Evolutionary conservation across 148 eudicot genomes (phyloP).

Genomic region (Chenopodium album): DNA sequence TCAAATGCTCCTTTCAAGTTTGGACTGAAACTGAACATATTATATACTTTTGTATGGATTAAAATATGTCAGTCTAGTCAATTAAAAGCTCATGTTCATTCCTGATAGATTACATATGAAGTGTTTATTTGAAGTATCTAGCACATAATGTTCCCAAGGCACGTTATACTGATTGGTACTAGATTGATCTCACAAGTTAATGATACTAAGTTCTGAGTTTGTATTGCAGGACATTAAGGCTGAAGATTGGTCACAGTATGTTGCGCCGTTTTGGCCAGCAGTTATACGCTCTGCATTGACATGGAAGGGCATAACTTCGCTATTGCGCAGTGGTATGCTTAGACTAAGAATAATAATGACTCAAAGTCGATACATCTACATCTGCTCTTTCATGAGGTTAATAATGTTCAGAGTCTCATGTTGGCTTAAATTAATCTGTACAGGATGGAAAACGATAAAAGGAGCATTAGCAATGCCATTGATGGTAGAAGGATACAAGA

Average conservation of each 20-base stretch:
- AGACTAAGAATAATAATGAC: background rate
- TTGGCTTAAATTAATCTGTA: background rate
- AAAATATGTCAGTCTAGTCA: background rate
- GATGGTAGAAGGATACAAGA: constrained; percentile 92
- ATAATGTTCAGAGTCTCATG: background rate
- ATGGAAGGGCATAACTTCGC: constrained; percentile 83
- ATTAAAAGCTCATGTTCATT: background rate
- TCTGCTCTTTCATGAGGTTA: background rate
- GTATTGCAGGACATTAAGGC: constrained; percentile 67
- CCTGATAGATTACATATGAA: background rate
- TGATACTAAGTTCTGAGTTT: constrained; percentile 7
- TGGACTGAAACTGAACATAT: background rate
- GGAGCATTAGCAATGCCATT: constrained; percentile 93
- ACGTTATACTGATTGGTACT: background rate
- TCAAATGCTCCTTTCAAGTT: too few species aligned
- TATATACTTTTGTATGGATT: background rate
- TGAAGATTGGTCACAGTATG: constrained; percentile 85
- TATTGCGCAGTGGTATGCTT: constrained; percentile 66
- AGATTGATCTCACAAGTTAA: background rate
- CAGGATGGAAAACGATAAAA: constrained; percentile 94
- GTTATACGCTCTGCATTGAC: constrained; percentile 87
- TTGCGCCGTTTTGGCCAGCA: constrained; percentile 99
- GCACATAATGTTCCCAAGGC: background rate
- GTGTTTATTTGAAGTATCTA: background rate
- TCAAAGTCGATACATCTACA: background rate